Conservation (phyloP, 208 protist species). For the Balamuthia mandrillaris region DNA sequence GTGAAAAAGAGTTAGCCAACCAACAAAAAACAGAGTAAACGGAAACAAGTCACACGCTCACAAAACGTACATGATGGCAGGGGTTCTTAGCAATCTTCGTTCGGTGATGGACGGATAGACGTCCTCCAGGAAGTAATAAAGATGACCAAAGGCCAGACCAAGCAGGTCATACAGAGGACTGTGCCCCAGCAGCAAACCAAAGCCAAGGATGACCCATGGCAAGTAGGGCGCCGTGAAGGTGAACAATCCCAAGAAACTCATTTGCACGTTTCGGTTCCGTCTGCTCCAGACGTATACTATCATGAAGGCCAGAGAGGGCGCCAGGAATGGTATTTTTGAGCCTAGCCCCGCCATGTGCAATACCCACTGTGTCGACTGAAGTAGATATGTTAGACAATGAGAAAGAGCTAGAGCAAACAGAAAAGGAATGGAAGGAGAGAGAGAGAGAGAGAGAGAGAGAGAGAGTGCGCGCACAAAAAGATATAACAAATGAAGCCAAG, state of each 20-base stretch:
- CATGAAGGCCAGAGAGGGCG: slow-evolving; percentile 76
- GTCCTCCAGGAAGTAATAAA: slow-evolving; percentile 83
- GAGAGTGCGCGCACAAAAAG: neutral
- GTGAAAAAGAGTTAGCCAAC: neutral
- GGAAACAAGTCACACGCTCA: neutral
- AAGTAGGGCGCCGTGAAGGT: slow-evolving; percentile 79
- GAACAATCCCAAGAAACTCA: slow-evolving; percentile 81
- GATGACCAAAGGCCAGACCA: slow-evolving; percentile 77
- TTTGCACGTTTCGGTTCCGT: slow-evolving; percentile 69
- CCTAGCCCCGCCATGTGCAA: slow-evolving; percentile 60
- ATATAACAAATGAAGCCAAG: neutral
- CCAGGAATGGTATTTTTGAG: slow-evolving; percentile 70
- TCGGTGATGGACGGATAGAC: slow-evolving; percentile 60
- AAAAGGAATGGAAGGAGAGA: neutral
- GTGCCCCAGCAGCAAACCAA: slow-evolving; percentile 2
- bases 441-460: neutral
- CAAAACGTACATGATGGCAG: slow-evolving; percentile 37
- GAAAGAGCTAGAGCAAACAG: neutral
- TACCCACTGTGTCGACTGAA: slow-evolving; percentile 45
- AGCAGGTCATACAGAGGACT: slow-evolving; percentile 62
- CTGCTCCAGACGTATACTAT: slow-evolving; percentile 82
- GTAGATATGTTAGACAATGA: neutral
- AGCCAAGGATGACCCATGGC: slow-evolving; percentile 71
- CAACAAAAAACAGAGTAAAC: neutral
- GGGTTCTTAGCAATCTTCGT: slow-evolving; percentile 52